Evolutionary conservation across 1,284 basidiomycete species (phyloP), one percentile per base, ranked within the genome.

Genomic region (Pseudozyma tsukubaensis): DNA sequence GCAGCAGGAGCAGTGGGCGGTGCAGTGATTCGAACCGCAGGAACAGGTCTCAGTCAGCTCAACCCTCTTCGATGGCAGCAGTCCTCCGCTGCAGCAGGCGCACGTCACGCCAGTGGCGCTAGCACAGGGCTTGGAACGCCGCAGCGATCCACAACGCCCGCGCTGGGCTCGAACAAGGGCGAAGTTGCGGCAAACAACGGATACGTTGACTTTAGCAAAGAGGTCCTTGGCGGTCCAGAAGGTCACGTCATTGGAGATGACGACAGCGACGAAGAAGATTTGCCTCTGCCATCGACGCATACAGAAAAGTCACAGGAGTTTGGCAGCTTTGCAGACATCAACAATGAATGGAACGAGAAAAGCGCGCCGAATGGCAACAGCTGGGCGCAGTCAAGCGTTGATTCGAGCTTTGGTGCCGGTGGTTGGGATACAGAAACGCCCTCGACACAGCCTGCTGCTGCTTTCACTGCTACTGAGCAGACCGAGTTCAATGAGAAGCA

Each of bases 1-100:
- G 92, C 94, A 6, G 90, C 91, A 40, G 86, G 85, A 0, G 87
- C 86, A 39, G 92, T 94, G 13, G 75, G 76, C 4, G 72, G 75
- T 9, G 80, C 78, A 0, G 71, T 76, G n/a, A 73, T 78, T 9
- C 48, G 73, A 0, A 81, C 79, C 7, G 77, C 79, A 2, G 79
- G 77, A 1, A 72, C 63, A 3, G 75, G 79, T 0, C 29, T 77
- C 16, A 77, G 63, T 16, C 65, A 73, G 39, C 55, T 80, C 42
- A 79, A 80, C 37, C 76, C 77, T n/a, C 61, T 76, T 51, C 59
- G 59, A 19, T 81, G 79, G 77, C 80, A 80, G 44, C 45, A 58
- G 52, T 52, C 51, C 44, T 57, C 71, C 4, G 47, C 55, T 10
- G 48, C 50, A 43, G 49, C 0, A 39, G 40, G 43, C 55, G 69